Base-by-base conservation (phyloP, 2,329 filamentous ascomycete genomes). In the Xylaria sp. region DNA sequence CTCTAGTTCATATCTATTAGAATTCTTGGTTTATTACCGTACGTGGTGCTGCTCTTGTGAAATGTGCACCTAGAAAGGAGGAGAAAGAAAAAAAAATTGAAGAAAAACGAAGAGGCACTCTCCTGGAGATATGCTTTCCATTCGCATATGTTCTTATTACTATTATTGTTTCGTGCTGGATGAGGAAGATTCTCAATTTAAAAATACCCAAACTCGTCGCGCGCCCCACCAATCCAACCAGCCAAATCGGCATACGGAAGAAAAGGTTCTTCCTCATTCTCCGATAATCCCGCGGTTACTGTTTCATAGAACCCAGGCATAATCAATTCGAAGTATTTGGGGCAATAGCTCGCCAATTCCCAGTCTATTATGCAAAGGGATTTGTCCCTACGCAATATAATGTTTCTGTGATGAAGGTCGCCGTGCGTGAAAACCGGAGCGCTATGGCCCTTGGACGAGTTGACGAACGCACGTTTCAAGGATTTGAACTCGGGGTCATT, bases 261-360 rank as follows among this genome's bases (percentile, higher is more conserved):
- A 55, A 36, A 3, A 20, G 3, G 3, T 2, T 18, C 36, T 58
- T 43, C 7, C 1, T 58, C 36, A 25, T 20, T 31, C n/a, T 46
- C 13, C 18, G 18, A 55, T 36, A 46, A 9, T n/a, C 39, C 55
- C 39, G 13, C 9, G 20, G 23, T 10, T 8, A 31, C 39, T 23
- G 46, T 43, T 18, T 28, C 23, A 18, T 43, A 41, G 18, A 39
- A 28, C 1, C 18, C 39, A 18, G 28, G 12, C 4, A 31, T n/a
- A 18, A 58, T 28, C 23, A 43, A 58, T 7, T 58, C 55, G 18
- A 58, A 58, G 36, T 43, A 58, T 33, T 43, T 39, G 20, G 55
- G 55, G 39, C 39, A 31, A 25, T 41, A 58, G 46, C 55, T 58
- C 36, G 55, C 55, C 25, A 23, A 28, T 41, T 58, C 55, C 55